Conservation (phyloP, 495 filamentous ascomycete genomes). For the Bathelium albidoporum region DNA sequence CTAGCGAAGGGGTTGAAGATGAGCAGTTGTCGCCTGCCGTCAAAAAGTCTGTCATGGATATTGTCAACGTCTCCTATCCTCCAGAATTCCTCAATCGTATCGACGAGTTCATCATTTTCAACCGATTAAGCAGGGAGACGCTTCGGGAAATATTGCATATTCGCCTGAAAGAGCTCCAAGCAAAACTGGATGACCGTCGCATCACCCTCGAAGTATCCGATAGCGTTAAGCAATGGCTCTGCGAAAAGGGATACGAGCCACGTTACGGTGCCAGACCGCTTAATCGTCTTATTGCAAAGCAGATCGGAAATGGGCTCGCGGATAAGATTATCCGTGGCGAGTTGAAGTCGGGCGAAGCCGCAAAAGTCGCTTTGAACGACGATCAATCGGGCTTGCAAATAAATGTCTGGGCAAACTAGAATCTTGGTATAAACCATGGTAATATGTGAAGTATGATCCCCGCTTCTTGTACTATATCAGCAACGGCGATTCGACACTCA, state of each 20-base stretch:
- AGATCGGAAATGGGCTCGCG: constrained; percentile 79
- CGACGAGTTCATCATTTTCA: constrained; percentile 95
- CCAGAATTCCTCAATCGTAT: constrained; percentile 96
- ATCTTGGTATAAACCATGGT: background rate
- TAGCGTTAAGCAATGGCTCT: constrained; percentile 73
- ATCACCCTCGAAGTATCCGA: constrained; percentile 64
- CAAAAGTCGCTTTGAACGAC: constrained; percentile 53
- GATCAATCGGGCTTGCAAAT: constrained; percentile 39
- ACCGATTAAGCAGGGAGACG: constrained; percentile 63
- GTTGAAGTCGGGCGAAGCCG: constrained; percentile 62
- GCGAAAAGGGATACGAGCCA: constrained; percentile 79
- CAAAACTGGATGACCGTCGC: constrained; percentile 72
- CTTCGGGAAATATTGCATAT: constrained; percentile 92
- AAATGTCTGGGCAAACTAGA: background rate
- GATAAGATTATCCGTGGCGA: constrained; percentile 85
- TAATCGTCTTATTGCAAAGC: constrained; percentile 78
- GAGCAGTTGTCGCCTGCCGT: constrained; percentile 58
- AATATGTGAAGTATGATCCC: background rate
- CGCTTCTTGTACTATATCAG: background rate
- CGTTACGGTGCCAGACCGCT: constrained; percentile 87
- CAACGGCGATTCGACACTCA: background rate
- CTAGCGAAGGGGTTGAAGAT: constrained; percentile 36
- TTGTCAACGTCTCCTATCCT: constrained; percentile 67
- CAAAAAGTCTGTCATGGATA: constrained; percentile 74
- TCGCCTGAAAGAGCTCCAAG: constrained; percentile 72